phyloP scores from a whole-genome alignment of 2,329 filamentous ascomycete genomes.

The Colletotrichum echinochloae region DNA sequence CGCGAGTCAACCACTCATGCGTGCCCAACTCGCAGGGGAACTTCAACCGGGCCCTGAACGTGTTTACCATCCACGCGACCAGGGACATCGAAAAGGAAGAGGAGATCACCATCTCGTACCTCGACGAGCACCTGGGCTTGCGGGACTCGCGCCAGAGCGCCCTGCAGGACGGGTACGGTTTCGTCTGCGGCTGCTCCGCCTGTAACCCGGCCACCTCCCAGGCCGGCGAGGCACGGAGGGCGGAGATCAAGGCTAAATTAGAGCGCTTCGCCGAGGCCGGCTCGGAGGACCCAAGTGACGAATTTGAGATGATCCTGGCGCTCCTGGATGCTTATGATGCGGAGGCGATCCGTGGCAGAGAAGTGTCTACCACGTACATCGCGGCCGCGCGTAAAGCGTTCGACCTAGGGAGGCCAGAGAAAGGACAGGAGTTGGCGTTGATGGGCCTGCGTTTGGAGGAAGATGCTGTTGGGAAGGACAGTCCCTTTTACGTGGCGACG shows the following conservation, averaged over 20 bases:
- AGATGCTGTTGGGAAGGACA: slow-evolving; percentile 35
- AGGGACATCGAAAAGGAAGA: slow-evolving; percentile 25
- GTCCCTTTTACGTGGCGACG: slow-evolving; percentile 28
- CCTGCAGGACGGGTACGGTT: slow-evolving; percentile 22
- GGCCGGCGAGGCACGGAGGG: slow-evolving; percentile 16
- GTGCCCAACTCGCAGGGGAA: slow-evolving; percentile 38
- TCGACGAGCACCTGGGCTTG: slow-evolving; percentile 30
- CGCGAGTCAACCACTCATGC: slow-evolving; percentile 37
- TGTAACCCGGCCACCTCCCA: slow-evolving; percentile 16
- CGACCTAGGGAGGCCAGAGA: not conserved
- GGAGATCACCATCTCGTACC: slow-evolving; percentile 39
- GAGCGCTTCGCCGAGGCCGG: slow-evolving; percentile 16
- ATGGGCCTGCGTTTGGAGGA: slow-evolving; percentile 29
- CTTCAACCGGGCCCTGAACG: slow-evolving; percentile 20
- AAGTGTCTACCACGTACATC: slow-evolving; percentile 28
- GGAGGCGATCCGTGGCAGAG: slow-evolving; percentile 29
- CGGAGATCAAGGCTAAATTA: slow-evolving; percentile 9
- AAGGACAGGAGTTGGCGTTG: slow-evolving; percentile 14
- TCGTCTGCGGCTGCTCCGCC: slow-evolving; percentile 23
- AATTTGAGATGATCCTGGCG: slow-evolving; percentile 23
- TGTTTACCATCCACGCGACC: slow-evolving; percentile 33
- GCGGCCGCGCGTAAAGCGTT: slow-evolving; percentile 23
- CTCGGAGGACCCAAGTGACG: slow-evolving; percentile 4
- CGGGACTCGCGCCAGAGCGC: slow-evolving; percentile 8
- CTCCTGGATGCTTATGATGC: slow-evolving; percentile 23